phyloP scores from a whole-genome alignment of 1,284 basidiomycete species.

The Pseudozyma thailandica region DNA sequence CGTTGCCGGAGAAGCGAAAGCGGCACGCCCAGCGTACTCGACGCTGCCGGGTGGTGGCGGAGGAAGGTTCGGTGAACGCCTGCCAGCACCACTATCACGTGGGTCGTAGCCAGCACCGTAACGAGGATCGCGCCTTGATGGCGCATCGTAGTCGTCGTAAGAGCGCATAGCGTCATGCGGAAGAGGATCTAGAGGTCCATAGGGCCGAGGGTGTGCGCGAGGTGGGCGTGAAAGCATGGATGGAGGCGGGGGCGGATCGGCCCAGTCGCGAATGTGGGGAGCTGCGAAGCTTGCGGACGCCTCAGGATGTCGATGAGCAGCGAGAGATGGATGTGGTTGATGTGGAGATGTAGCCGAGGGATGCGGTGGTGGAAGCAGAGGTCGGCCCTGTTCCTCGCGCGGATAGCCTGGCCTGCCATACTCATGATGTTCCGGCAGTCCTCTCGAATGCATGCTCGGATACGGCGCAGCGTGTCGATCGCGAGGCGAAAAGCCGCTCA shows the following conservation, averaged over 20 bases:
- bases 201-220: slow-evolving; percentile 9
- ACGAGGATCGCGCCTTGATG: slow-evolving; percentile 6
- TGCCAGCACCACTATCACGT: slow-evolving; percentile 2
- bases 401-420: slow-evolving; percentile 9
- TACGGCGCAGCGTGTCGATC: slow-evolving; percentile 10
- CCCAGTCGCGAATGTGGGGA: slow-evolving; percentile 11
- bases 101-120: slow-evolving; percentile 16
- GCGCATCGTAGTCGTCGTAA: slow-evolving; percentile 16
- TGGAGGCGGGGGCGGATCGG: slow-evolving; percentile 10
- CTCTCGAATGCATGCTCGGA: slow-evolving; percentile 3
- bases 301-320: background rate
- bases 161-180: slow-evolving; percentile 1
- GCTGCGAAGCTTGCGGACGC: slow-evolving; percentile 1
- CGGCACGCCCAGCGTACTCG: slow-evolving; percentile 6
- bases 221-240: slow-evolving; percentile 7
- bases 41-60: background rate
- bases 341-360: slow-evolving; percentile 12
- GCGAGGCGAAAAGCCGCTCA: slow-evolving; percentile 17
- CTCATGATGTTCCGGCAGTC: slow-evolving; percentile 14
- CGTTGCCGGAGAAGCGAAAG: slow-evolving; percentile 3
- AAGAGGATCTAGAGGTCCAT: slow-evolving; percentile 11
- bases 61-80: slow-evolving; percentile 10
- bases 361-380: slow-evolving; percentile 9
- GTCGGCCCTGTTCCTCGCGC: slow-evolving; percentile 20
- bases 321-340: background rate